Evolutionary conservation across 73 alveolate species (phyloP).

Genomic region (Blepharisma stoltei): DNA sequence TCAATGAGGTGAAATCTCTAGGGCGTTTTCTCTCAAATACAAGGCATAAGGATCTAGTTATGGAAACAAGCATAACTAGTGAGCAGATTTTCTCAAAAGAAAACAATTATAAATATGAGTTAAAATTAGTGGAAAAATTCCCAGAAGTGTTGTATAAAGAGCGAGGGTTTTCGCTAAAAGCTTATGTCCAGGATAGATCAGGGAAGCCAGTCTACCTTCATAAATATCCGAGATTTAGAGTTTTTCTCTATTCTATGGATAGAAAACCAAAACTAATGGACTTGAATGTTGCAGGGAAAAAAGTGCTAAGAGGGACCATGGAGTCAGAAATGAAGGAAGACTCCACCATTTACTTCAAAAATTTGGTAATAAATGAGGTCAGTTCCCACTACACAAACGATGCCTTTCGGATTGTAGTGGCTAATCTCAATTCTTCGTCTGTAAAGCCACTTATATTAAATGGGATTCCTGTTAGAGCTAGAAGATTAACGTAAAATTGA

Average conservation of each 20-base stretch:
- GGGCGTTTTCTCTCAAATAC: too few relatives aligned
- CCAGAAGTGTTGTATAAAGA: neutral
- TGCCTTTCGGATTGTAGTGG: neutral
- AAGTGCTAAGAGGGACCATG: neutral
- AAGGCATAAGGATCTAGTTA: too few relatives aligned
- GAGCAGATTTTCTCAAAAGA: neutral
- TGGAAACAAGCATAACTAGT: too few relatives aligned
- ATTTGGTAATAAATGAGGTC: neutral
- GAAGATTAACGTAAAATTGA: neutral
- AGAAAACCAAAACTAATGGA: neutral
- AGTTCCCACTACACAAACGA: neutral
- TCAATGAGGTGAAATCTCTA: too few relatives aligned
- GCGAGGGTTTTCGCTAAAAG: neutral
- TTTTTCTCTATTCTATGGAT: neutral
- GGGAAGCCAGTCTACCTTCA: neutral
- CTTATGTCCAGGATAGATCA: neutral
- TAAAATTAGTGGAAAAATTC: neutral
- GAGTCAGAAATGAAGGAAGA: neutral
- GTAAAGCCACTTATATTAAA: constrained; percentile 2
- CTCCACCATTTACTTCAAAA: neutral
- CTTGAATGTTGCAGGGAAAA: neutral
- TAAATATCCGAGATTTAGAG: neutral
- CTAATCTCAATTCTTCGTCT: neutral
- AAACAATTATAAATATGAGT: neutral
- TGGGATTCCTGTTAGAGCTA: neutral